Evolutionary conservation across 768 basidiomycete species (phyloP), one percentile per base, ranked within the genome.

Genomic region (Mycena venus): DNA sequence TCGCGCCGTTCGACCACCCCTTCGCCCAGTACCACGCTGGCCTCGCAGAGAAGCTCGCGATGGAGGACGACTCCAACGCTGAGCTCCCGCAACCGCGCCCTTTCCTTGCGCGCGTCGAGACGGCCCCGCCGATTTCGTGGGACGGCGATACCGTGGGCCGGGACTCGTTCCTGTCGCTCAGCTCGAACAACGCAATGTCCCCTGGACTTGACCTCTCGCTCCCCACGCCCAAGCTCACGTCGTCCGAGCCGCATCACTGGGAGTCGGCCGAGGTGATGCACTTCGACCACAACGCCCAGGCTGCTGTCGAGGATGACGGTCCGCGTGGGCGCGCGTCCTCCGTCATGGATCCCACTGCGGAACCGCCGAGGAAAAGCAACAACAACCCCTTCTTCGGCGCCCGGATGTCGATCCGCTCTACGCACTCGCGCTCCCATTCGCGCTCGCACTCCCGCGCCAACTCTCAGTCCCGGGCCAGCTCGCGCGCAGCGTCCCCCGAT

Each of bases 21-120:
- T 93, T 92, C 79, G 88, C 88, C 31, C 89, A 89, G 73, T 93
- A 92, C 77, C 90, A 91, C 72, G 87, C 89, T 32, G 77, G 83
- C 60, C 84, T 88, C 75, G 88, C 88, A 29, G 80, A 86, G 70
- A 88, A 91, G 74, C 85, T 91, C 70, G 87, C 90, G 0, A 83
- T 85, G 1, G 83, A 84, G 47, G 70, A 78, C 56, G n/a, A n/a
- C n/a, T n/a, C n/a, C n/a, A 75, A 78, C 47, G 23, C 58, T 42
- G 73, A 59, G 5, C 32, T 68, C 3, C 83, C 83, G 1, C 87
- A 89, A 14, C 82, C 84, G 19, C 85, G 85, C 23, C 88, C 85
- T 29, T 88, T 89, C 80, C 77, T 86, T 23, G 86, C 85, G 19
- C 86, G 87, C 23, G 80, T 86, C 11, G 86, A 89, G 34, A 82